Evolutionary conservation across 768 basidiomycete species (phyloP), one percentile per base, ranked within the genome.

Genomic region (Hydnomerulius pinastri): DNA sequence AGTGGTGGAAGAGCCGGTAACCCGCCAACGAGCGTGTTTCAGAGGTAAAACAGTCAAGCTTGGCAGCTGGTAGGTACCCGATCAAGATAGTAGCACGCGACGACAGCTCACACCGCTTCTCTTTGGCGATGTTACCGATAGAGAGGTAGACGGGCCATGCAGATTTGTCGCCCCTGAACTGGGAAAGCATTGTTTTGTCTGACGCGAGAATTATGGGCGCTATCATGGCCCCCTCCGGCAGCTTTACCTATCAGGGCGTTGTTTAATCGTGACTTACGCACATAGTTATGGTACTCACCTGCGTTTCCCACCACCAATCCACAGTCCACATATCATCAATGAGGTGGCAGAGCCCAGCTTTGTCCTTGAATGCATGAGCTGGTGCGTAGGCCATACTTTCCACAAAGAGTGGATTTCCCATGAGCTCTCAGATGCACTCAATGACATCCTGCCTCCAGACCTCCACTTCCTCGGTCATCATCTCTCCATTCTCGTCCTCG

Each of bases 181-280:
- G 50, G 0, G 73, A 74, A 0, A 78, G 58, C 44, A 70, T 64
- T 0, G 75, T 79, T 43, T 78, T 79, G 59, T 81, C 76, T 0
- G 75, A 66, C 0, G 77, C 37, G 0, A 53, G 28, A 33, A 63
- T 61, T 4, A 59, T 21, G 1, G 62, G 62, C 1, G 53, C 29
- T 7, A 63, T 24, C 2, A 50, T 55, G 2, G 55, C 54, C 20
- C 61, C 55, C 18, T 18, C 21, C 0, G 58, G 58, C 5, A 54
- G 4, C 8, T 39, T 8, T 29, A 35, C 33, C 48, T 54, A 28
- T 20, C 37, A 37, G 9, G 25, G 5, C 7, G 17, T 28, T 36
- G 46, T 27, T 24, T 9, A 20, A 12, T 18, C 27, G 18, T 21
- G 17, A 29, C 25, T 15, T 25, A 36, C 27, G 9, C 6, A 25